Base-by-base conservation (phyloP, 176 grass and related monocot genomes). In the Musa acuminata region DNA sequence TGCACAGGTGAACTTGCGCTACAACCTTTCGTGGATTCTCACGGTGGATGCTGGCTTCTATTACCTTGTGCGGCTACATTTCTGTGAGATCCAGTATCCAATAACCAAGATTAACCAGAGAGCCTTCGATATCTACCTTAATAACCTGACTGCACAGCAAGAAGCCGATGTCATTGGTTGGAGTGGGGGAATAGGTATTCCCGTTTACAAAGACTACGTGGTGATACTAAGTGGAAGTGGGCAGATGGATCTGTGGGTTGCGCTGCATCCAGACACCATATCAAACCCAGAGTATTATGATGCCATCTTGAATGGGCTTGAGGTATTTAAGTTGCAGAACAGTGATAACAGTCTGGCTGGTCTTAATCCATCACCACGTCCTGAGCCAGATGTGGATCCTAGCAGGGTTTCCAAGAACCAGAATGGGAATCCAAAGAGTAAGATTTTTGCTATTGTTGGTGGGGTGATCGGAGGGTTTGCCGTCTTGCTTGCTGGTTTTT, bases 311-410 rank as follows among this genome's bases (percentile, higher is more conserved):
- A 96, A 96, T 84, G 92, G 92, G 27, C 11, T 96, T 79, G 92
- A 96, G 84, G 84, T 96, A 14, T 96, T 96, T 71, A 96, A 96
- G 87, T 8, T 96, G 80, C 89, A 96, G 72, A 82, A 87, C 54
- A 53, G 0, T 16, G 84, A 89, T 55, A 86, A 71, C 22, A 96
- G 92, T 80, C 86, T 96, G 77, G 89, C 87, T 1, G 92, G 92
- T 62, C 78, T 86, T 53, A 96, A 96, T 65, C 92, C 89, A 49
- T 54, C 78, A 20, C 80, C 83, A 10, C 72, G 8, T 51, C 77
- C 21, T 23, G 69, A 21, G 48, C 82, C 85, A 9, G 6, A 11
- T 0, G 52, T 0, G 25, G 24, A 35, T 51, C 23, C 6, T 0
- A 19, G 14, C 1, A 9, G 8, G 51, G 21, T 14, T 19, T 75